Evolutionary conservation across 768 basidiomycete genomes (phyloP), one percentile per base, ranked within the genome.

Genomic region (Boletus tylopilopsis): DNA sequence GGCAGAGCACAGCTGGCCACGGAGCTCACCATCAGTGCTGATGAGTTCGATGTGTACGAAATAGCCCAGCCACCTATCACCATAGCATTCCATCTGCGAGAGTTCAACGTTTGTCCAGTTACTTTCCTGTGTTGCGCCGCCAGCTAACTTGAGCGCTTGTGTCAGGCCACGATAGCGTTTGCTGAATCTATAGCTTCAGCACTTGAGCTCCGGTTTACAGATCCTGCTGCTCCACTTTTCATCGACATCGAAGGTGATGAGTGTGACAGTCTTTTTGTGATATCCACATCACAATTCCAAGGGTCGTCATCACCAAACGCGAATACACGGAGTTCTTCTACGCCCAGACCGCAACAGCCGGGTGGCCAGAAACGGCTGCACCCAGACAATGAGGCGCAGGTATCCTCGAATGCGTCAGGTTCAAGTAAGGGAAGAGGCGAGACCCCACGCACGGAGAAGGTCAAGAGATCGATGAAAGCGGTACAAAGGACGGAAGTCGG

Each of bases 11-110:
- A 88, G 47, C 71, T 91, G 15, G 76, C 84, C 5, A 92, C 90
- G 1, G 88, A 91, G 64, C 73, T 92, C 41, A 77, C 77, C 1
- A 83, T 93, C 44, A 85, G 83, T 49, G 78, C 78, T 1, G 86
- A 88, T 34, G 91, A 92, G 59, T 93, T 93, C 54, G 89, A 92
- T 44, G 69, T 76, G 7, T 93, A 91, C 60, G 79, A 87, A 39
- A 71, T 91, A 11, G 75, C 73, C 57, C 69, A 75, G 10, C 69
- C 78, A 16, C 86, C 90, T 2, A 78, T 78, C 27, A 82, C 79
- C 4, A 78, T 93, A 44, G 82, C 81, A 1, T 90, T 92, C 57
- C 90, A 91, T 67, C 68, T 93, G 24, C 81, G 85, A 32, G 90
- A 93, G 69, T 90, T 93, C 68, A 89, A 83, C 51, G 90, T 90